These are phyloP conservation scores for Strigomonas culicis DNA, from an alignment of 208 protist genomes.

Conservation along the genomic window DNA sequence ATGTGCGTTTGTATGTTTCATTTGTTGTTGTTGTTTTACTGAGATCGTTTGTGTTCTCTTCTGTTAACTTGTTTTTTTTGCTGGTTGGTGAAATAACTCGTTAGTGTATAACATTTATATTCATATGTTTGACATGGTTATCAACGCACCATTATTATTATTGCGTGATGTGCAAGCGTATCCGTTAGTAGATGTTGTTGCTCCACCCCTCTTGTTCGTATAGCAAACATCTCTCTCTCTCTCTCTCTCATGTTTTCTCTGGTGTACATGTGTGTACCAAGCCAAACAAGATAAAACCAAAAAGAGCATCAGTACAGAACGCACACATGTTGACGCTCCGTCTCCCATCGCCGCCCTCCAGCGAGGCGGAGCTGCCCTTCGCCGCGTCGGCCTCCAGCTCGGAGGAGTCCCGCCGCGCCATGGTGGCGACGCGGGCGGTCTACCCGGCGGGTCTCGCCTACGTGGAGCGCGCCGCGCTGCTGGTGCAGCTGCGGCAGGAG, in stretches of 20 bases:
- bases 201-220: no score
- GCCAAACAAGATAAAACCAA: neutral
- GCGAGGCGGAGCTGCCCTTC: conserved; percentile 30
- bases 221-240: conserved; percentile 8
- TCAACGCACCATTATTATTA: conserved; percentile 13
- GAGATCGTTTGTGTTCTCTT: conserved; percentile 5
- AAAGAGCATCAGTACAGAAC: neutral
- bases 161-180: no score
- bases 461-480: conserved; percentile 29
- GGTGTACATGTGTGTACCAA: neutral
- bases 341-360: no score
- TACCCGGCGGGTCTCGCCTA: conserved; percentile 49
- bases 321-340: neutral
- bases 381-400: no score
- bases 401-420: no score
- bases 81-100: neutral
- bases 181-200: no score
- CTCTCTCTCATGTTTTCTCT: neutral
- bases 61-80: conserved; percentile 12
- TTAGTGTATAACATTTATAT: conserved; percentile 8
- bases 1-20: neutral
- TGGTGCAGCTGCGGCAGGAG: conserved; percentile 39
- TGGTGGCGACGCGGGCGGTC: no score
- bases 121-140: neutral
- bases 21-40: neutral